phyloP scores from a whole-genome alignment of 1,284 basidiomycete species.

The Ustilago vetiveriae region DNA sequence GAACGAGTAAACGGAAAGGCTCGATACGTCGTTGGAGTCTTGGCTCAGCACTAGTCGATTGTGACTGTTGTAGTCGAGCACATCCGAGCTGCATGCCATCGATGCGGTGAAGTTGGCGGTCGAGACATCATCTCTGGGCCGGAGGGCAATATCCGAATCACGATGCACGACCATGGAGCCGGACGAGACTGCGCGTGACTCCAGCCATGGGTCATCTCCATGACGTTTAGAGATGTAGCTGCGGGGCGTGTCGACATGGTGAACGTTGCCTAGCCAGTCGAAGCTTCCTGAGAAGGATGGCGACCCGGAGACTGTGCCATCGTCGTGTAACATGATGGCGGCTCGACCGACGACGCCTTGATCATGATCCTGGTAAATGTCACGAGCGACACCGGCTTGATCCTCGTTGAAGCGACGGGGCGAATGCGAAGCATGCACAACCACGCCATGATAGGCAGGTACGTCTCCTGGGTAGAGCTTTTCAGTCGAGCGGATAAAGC shows the following conservation, averaged over 20 bases:
- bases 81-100: slow-evolving; percentile 47
- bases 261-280: slow-evolving; percentile 57
- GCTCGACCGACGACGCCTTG: slow-evolving; percentile 55
- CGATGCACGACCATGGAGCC: slow-evolving; percentile 51
- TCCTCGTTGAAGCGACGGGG: slow-evolving; percentile 49
- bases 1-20: slow-evolving; percentile 50
- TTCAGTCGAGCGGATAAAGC: slow-evolving; percentile 27
- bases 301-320: slow-evolving; percentile 41
- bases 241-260: slow-evolving; percentile 42
- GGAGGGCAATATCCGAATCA: slow-evolving; percentile 48
- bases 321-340: slow-evolving; percentile 56
- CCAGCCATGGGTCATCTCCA: slow-evolving; percentile 26
- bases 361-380: slow-evolving; percentile 40
- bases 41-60: slow-evolving; percentile 46
- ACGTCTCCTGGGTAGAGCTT: slow-evolving; percentile 49
- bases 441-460: slow-evolving; percentile 60
- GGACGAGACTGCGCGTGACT: slow-evolving; percentile 23
- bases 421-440: slow-evolving; percentile 47
- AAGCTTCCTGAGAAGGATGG: slow-evolving; percentile 58
- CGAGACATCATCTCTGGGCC: slow-evolving; percentile 13
- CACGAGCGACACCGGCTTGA: slow-evolving; percentile 42
- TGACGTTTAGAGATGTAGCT: slow-evolving; percentile 46
- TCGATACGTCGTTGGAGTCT: slow-evolving; percentile 46
- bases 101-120: slow-evolving; percentile 5
- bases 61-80: slow-evolving; percentile 53